Evolutionary conservation across 2,329 filamentous ascomycete genomes (phyloP).

Genomic region (Penicillium sp.): DNA sequence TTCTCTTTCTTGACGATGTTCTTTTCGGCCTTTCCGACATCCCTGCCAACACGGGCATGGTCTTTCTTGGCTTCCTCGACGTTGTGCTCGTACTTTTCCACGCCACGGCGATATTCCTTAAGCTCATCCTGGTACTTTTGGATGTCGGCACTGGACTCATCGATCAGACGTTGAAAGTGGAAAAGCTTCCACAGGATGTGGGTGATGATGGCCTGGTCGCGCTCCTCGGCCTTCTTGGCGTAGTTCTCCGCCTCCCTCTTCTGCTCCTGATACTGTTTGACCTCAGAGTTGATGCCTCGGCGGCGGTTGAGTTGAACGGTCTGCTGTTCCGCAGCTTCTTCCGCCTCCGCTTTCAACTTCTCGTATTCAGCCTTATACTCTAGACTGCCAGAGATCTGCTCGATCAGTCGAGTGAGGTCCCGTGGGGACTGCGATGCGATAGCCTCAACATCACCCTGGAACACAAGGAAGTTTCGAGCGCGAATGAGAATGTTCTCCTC

Average conservation of each 20-base stretch:
- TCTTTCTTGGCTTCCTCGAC: slow-evolving; percentile 82
- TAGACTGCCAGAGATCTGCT: slow-evolving; percentile 95
- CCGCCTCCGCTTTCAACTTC: slow-evolving; percentile 79
- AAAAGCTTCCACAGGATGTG: slow-evolving; percentile 97
- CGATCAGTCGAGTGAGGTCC: slow-evolving; percentile 89
- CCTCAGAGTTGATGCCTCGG: slow-evolving; percentile 93
- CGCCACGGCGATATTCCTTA: slow-evolving; percentile 85
- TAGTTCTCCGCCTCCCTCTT: slow-evolving; percentile 95
- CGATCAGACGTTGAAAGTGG: slow-evolving; percentile 90
- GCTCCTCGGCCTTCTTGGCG: slow-evolving; percentile 84
- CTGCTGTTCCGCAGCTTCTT: slow-evolving; percentile 85
- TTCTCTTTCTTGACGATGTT: slow-evolving; percentile 84
- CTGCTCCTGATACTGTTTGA: slow-evolving; percentile 96
- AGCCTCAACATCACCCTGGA: slow-evolving; percentile 96
- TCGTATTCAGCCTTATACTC: slow-evolving; percentile 97
- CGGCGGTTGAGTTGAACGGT: slow-evolving; percentile 85
- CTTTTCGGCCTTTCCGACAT: slow-evolving; percentile 80
- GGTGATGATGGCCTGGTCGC: slow-evolving; percentile 86
- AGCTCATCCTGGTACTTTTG: slow-evolving; percentile 92
- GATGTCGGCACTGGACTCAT: slow-evolving; percentile 87
- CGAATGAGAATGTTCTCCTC: slow-evolving; percentile 97
- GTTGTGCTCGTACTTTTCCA: slow-evolving; percentile 78
- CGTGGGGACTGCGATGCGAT: slow-evolving; percentile 95
- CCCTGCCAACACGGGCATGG: slow-evolving; percentile 75
- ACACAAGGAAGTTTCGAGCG: slow-evolving; percentile 95